Conservation (phyloP, 768 basidiomycete genomes). For the Mycena albidolilacea region DNA sequence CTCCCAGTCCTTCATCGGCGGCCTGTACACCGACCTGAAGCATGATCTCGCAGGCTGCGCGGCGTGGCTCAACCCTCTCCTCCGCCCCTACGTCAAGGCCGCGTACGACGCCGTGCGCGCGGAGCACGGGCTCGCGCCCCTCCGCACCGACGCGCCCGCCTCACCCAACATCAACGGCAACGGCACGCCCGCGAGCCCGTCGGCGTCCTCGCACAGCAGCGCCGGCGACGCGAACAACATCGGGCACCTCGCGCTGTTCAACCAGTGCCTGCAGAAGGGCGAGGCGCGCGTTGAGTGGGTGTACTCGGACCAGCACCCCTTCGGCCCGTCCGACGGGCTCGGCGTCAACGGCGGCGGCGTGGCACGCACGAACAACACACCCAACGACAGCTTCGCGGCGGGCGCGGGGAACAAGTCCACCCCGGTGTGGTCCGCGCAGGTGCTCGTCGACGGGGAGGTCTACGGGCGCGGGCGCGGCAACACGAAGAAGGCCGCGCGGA, state of each 20-base stretch:
- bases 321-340: not conserved
- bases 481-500: slow-evolving; percentile 85
- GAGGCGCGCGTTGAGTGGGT: slow-evolving; percentile 77
- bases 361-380: slow-evolving; percentile 25
- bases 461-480: slow-evolving; percentile 76
- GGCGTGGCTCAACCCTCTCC: slow-evolving; percentile 73
- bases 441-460: slow-evolving; percentile 71
- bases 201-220: slow-evolving; percentile 38
- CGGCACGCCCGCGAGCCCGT: slow-evolving; percentile 33
- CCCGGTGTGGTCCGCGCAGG: slow-evolving; percentile 81
- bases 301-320: slow-evolving; percentile 60
- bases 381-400: slow-evolving; percentile 35
- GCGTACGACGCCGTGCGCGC: slow-evolving; percentile 76
- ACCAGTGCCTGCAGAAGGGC: slow-evolving; percentile 78
- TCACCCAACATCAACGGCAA: not conserved
- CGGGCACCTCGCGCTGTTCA: slow-evolving; percentile 86
- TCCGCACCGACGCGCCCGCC: slow-evolving; percentile 41
- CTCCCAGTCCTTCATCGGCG: slow-evolving; percentile 82
- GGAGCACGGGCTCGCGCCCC: slow-evolving; percentile 77
- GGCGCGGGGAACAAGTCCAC: slow-evolving; percentile 66
- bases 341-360: not conserved
- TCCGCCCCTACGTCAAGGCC: slow-evolving; percentile 72
- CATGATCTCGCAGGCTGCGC: slow-evolving; percentile 72
- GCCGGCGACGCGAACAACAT: slow-evolving; percentile 46
- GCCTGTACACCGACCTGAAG: slow-evolving; percentile 70